A percentile compares a stretch with the other conserved stretches of the same genome.
Conservation (phyloP, 139 green algal species). For the Volvox africanus region DNA sequence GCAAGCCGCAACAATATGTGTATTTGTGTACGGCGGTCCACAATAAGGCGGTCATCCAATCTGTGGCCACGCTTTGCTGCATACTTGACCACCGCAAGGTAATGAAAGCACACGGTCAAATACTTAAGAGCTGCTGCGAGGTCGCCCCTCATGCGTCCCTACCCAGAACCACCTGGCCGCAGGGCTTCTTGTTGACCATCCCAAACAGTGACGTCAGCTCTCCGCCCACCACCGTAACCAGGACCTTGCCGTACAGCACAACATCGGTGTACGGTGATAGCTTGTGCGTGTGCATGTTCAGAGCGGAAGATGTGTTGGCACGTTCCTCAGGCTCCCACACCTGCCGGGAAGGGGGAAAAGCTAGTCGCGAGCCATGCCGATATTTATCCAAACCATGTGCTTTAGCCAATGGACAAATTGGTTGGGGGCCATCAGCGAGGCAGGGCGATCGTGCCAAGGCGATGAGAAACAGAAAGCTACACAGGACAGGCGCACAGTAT, state of each 20-base stretch:
- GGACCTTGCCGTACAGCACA: slow-evolving; percentile 71
- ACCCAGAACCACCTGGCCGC: slow-evolving; percentile 13
- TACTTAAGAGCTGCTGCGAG: no score
- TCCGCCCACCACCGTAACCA: slow-evolving; percentile 84
- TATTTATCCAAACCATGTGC: no score
- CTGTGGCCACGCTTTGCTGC: no score
- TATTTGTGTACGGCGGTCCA: no score
- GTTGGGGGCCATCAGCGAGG: no score
- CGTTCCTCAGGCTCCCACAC: slow-evolving; percentile 81
- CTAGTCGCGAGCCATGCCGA: not conserved
- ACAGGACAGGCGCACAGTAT: not conserved
- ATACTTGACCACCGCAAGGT: no score
- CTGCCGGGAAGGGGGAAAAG: slow-evolving; percentile 48
- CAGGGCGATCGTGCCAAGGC: not conserved
- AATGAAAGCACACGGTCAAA: no score
- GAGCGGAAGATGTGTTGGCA: slow-evolving; percentile 70
- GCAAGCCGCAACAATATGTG: no score
- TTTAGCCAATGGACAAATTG: no score
- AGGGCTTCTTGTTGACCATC: slow-evolving; percentile 15
- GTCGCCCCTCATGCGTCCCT: not conserved
- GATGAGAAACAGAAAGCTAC: not conserved
- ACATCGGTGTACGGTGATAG: slow-evolving; percentile 75
- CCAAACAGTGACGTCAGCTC: slow-evolving; percentile 42
- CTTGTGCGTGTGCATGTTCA: slow-evolving; percentile 83
- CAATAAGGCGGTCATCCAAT: no score